Evolutionary conservation across 495 filamentous ascomycete species (phyloP), one percentile per base, ranked within the genome.

Genomic region (Haplographium delicatum): DNA sequence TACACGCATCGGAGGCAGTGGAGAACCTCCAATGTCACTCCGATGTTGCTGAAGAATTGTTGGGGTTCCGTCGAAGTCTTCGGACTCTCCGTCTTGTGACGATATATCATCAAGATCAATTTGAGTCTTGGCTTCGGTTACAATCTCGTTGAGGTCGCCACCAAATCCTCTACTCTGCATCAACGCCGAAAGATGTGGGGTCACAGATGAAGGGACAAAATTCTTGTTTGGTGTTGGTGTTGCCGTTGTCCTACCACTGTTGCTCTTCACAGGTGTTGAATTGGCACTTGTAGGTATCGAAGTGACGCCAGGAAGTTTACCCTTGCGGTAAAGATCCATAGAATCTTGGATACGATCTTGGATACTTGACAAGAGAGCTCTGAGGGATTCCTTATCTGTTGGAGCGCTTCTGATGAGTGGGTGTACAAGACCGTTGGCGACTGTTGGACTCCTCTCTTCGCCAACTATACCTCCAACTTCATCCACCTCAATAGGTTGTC

Each of bases 401-500:
- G 78, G 71, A 28, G 83, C 76, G 23, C 75, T 72, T 51, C 81
- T 75, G 40, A 83, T 80, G 45, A 89, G 64, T 16, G 86, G 85
- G 62, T 91, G 86, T 20, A 87, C 84, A 47, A 82, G 72, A 4
- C 79, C 79, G 24, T 77, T 65, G 20, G 70, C 48, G 28, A 41
- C 24, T 13, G 47, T 30, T 44, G 54, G 45, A 11, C 8, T 39
- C 51, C 63, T 76, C 45, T 78, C 79, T 34, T 69, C 70, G 35
- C 72, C 76, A 48, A 78, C 67, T n/a, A 78, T 61, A 33, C 67
- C 68, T 23, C 80, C 81, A 47, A 70, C 65, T 35, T 84, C 77
- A 51, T 85, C 78, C 40, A 79, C 71, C 51, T 95, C 88, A 37
- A 95, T 81, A 2, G 84, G 79, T 54, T 88, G 81, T 25, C 93